phyloP scores from a whole-genome alignment of 306 rosid species.

The Crotalaria pallida region DNA sequence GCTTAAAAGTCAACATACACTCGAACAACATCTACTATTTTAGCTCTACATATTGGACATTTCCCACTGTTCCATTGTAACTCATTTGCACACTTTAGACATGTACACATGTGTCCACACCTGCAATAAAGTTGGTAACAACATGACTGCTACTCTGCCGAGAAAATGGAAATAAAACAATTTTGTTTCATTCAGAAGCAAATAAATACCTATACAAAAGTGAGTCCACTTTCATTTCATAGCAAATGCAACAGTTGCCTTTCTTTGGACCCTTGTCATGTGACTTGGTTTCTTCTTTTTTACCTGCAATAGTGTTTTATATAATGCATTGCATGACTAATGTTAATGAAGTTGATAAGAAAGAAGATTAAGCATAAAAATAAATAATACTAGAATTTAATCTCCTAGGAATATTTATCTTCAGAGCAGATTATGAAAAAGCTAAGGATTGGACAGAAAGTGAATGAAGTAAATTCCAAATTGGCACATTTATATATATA shows the following conservation, averaged over 20 bases:
- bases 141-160: background rate
- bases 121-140: conserved; percentile 16
- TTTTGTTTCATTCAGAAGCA: conserved; percentile 17
- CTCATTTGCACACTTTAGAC: conserved; percentile 80
- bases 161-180: background rate
- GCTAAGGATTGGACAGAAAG: background rate
- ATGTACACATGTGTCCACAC: conserved; percentile 96
- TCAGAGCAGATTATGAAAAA: background rate
- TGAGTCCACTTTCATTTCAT: conserved; percentile 59
- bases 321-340: background rate
- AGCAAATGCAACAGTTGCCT: conserved; percentile 73
- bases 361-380: background rate
- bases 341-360: background rate
- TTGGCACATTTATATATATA: background rate
- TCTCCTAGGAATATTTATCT: conserved; percentile 6
- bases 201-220: conserved; percentile 66
- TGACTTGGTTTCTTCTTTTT: conserved; percentile 33
- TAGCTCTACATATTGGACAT: conserved; percentile 82
- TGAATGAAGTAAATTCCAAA: background rate
- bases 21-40: conserved; percentile 69
- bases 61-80: conserved; percentile 71
- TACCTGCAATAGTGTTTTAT: conserved; percentile 32
- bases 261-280: conserved; percentile 31
- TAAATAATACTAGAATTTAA: background rate
- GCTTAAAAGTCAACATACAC: conserved; percentile 44